Evolutionary conservation across 768 basidiomycete genomes (phyloP).

Genomic region (Grammothele lineata): DNA sequence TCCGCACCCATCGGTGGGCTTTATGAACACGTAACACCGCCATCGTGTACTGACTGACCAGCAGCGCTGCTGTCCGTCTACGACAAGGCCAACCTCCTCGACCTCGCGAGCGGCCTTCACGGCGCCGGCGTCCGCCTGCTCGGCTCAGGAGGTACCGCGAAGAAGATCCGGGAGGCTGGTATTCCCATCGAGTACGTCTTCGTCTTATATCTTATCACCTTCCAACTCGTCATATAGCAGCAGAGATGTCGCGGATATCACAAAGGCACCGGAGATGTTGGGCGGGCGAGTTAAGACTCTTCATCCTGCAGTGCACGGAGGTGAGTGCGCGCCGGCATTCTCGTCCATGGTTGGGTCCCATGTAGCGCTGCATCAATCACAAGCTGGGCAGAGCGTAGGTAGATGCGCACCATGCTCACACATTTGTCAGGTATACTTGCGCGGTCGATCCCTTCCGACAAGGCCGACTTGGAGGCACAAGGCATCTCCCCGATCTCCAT

Average conservation of each 20-base stretch:
- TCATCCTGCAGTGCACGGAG: slow-evolving; percentile 97
- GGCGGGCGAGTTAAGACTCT: slow-evolving; percentile 98
- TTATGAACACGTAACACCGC: not conserved
- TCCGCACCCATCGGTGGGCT: slow-evolving; percentile 30
- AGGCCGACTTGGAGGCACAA: slow-evolving; percentile 78
- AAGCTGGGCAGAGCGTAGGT: too few species aligned
- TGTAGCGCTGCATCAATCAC: too few species aligned
- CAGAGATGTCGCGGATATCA: slow-evolving; percentile 96
- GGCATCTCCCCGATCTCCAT: slow-evolving; percentile 90
- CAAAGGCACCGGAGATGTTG: slow-evolving; percentile 98
- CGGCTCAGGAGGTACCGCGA: slow-evolving; percentile 96
- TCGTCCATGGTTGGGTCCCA: too few species aligned
- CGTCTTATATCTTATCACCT: slow-evolving; percentile 56
- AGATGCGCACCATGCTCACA: not conserved
- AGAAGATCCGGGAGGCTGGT: slow-evolving; percentile 92
- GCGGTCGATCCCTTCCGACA: slow-evolving; percentile 85
- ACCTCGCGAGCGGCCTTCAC: slow-evolving; percentile 82
- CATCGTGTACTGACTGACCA: slow-evolving; percentile 3
- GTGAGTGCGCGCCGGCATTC: slow-evolving; percentile 43
- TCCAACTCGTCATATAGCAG: slow-evolving; percentile 46
- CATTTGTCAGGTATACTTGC: slow-evolving; percentile 78
- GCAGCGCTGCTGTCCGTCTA: slow-evolving; percentile 92
- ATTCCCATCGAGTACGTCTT: slow-evolving; percentile 77
- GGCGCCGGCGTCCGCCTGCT: slow-evolving; percentile 81
- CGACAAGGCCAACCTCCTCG: slow-evolving; percentile 87